These are phyloP conservation scores for Cladochytrium tenue DNA, from an alignment of 371 early-diverging fungal genomes.

Conservation along the genomic window DNA sequence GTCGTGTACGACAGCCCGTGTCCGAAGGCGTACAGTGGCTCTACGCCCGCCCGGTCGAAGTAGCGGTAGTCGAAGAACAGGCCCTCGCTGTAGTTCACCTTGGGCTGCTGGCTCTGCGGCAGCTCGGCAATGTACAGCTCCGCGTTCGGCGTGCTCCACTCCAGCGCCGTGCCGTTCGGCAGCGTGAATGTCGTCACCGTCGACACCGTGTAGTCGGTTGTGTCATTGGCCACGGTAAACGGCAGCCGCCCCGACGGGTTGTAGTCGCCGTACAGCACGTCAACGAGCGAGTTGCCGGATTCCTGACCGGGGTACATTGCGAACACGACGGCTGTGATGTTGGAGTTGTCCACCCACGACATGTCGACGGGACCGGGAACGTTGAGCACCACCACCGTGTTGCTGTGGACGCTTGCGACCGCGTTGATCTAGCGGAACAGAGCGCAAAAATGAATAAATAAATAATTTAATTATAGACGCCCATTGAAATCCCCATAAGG, in stretches of 20 bases:
- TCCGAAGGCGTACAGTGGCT: conserved; percentile 61
- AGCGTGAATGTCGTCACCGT: neutral
- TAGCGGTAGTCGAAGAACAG: conserved; percentile 59
- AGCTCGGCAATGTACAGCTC: neutral
- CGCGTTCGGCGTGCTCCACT: neutral
- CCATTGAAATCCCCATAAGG: too few species aligned
- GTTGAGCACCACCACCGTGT: conserved; percentile 62
- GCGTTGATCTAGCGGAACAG: too few species aligned
- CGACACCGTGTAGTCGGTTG: conserved; percentile 24
- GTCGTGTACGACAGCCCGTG: conserved; percentile 63
- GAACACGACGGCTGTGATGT: conserved; percentile 55
- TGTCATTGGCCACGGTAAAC: conserved; percentile 60
- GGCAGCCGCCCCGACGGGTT: conserved; percentile 65
- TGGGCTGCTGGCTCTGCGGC: conserved; percentile 2
- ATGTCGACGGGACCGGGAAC: conserved; percentile 59
- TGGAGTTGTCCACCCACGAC: conserved; percentile 53
- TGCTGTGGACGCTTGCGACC: conserved; percentile 57
- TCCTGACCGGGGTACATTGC: conserved; percentile 63
- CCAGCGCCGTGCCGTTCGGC: neutral
- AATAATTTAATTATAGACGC: too few species aligned
- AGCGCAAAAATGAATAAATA: too few species aligned
- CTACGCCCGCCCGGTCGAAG: conserved; percentile 53
- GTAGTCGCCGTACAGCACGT: conserved; percentile 62
- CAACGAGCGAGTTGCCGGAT: conserved; percentile 63
- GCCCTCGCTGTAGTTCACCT: conserved; percentile 55